Evolutionary conservation across 176 grass and related monocot genomes (phyloP).

Genomic region (Cymbopogon citratus): DNA sequence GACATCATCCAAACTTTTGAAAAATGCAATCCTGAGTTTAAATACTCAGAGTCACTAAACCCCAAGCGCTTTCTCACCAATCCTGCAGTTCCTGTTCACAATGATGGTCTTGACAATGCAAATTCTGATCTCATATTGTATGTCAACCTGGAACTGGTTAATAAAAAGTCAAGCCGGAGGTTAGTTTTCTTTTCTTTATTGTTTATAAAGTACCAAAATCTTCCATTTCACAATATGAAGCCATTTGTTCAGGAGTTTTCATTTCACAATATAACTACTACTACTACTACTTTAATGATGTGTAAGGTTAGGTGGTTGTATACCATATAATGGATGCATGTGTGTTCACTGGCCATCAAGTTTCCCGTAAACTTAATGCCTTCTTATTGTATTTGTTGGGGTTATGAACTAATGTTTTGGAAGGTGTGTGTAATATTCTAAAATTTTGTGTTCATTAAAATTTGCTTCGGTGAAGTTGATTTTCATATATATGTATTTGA

Average conservation of each 20-base stretch:
- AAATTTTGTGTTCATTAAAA: neutral
- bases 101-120: slow-evolving; percentile 85
- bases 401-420: neutral
- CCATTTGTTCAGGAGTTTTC: neutral
- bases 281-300: neutral
- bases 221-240: neutral
- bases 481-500: slow-evolving; percentile 6
- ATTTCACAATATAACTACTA: neutral
- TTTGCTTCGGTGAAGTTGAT: neutral
- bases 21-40: slow-evolving; percentile 75
- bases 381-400: neutral
- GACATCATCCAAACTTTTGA: slow-evolving; percentile 69
- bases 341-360: neutral
- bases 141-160: slow-evolving; percentile 80
- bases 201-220: neutral
- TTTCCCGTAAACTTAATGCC: neutral
- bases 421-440: neutral
- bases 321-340: neutral
- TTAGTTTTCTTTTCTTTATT: slow-evolving; percentile 38
- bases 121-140: slow-evolving; percentile 92
- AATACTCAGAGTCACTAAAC: slow-evolving; percentile 74
- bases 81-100: slow-evolving; percentile 67
- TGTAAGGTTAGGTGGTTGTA: too few species aligned
- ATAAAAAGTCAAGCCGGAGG: slow-evolving; percentile 59
- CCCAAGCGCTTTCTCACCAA: slow-evolving; percentile 83